Percentiles rank a stretch among this genome's conserved stretches.
Evolutionary conservation across 2,329 filamentous ascomycete species (phyloP).

Genomic region (Tolypocladium cylindrosporum): DNA sequence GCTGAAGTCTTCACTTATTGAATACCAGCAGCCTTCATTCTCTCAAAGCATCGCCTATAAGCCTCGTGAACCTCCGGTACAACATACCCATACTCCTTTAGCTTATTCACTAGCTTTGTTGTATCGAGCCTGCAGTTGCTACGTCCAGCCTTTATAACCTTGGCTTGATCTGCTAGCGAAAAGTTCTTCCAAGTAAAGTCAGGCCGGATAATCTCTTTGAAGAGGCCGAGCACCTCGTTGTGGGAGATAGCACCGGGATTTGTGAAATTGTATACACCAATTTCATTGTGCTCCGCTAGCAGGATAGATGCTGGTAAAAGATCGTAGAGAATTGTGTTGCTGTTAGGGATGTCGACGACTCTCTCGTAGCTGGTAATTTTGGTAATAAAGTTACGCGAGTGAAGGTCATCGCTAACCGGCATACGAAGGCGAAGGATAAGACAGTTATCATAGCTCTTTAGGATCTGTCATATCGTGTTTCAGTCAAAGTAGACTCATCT

Average conservation of each 20-base stretch:
- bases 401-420: constrained; percentile 58
- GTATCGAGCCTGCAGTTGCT: constrained; percentile 58
- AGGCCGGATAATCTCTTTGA: constrained; percentile 53
- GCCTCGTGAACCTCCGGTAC: constrained; percentile 54
- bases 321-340: constrained; percentile 55
- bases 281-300: constrained; percentile 50
- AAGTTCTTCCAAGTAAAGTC: constrained; percentile 56
- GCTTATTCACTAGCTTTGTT: constrained; percentile 49
- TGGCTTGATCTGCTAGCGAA: constrained; percentile 53
- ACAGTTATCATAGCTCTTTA: constrained; percentile 50
- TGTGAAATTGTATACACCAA: constrained; percentile 60
- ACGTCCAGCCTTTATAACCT: constrained; percentile 56
- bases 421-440: constrained; percentile 58
- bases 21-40: constrained; percentile 48
- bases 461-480: constrained; percentile 29
- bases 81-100: constrained; percentile 46
- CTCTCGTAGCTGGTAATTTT: constrained; percentile 56
- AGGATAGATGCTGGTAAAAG: constrained; percentile 52
- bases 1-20: constrained; percentile 19
- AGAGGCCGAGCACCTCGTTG: constrained; percentile 55
- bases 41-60: constrained; percentile 51
- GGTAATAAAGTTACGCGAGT: constrained; percentile 58
- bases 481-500: no score
- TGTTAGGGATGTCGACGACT: constrained; percentile 61
- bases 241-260: constrained; percentile 62